Conservation (phyloP, 2,329 filamentous ascomycete genomes). For the Aspergillus sp. region DNA sequence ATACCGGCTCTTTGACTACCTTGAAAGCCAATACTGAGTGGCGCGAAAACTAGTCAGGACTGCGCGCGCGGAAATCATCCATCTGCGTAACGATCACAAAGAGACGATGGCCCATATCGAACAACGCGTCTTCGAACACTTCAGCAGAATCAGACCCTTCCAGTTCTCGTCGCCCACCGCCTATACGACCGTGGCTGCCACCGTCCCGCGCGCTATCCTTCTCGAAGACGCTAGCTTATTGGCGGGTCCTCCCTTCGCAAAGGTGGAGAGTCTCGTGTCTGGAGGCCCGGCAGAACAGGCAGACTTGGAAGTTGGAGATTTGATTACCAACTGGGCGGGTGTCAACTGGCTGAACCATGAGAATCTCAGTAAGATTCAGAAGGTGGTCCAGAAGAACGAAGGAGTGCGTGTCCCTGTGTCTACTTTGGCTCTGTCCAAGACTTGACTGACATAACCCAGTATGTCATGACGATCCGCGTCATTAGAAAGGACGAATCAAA, state of each 20-base stretch:
- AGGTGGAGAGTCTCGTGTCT: conserved; percentile 71
- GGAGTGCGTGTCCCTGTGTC: conserved; percentile 52
- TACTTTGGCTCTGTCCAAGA: neutral
- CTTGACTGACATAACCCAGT: conserved; percentile 39
- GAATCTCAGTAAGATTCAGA: conserved; percentile 73
- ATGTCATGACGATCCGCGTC: conserved; percentile 61
- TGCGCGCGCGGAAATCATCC: conserved; percentile 82
- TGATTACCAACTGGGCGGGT: conserved; percentile 75
- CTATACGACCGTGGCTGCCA: neutral
- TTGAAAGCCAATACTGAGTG: neutral
- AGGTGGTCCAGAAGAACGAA: conserved; percentile 82
- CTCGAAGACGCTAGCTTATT: neutral
- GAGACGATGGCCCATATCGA: conserved; percentile 77
- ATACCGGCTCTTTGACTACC: neutral
- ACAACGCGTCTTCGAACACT: conserved; percentile 77
- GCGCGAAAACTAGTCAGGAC: conserved; percentile 60
- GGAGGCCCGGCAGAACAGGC: conserved; percentile 75
- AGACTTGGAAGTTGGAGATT: conserved; percentile 71
- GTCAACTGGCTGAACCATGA: conserved; percentile 82
- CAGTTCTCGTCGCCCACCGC: neutral
- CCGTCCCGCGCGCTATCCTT: neutral
- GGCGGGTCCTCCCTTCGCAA: conserved; percentile 61
- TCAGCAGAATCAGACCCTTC: conserved; percentile 39
- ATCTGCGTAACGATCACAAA: conserved; percentile 88
- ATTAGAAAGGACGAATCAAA: conserved; percentile 41